Conservation (phyloP, 805 yeast genomes). For the Saturnispora sekii region DNA sequence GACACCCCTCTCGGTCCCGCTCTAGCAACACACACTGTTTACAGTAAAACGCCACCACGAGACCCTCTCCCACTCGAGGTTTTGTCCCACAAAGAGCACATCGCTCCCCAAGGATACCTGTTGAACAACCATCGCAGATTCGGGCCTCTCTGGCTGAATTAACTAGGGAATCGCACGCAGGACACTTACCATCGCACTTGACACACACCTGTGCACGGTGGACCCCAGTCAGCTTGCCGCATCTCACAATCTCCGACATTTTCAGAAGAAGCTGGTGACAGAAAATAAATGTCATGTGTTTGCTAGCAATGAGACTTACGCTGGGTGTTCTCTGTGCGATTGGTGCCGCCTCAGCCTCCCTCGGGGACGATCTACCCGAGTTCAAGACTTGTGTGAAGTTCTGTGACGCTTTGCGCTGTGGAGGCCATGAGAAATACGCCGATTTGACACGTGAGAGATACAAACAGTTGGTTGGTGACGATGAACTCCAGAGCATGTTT, state of each 20-base stretch:
- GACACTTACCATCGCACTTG: conserved; percentile 87
- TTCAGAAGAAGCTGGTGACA: neutral
- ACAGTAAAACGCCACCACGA: conserved; percentile 70
- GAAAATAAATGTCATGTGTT: neutral
- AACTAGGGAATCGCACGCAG: conserved; percentile 79
- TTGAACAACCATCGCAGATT: conserved; percentile 79
- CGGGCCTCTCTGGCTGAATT: conserved; percentile 57
- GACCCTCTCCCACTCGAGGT: conserved; percentile 35
- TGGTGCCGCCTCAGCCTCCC: conserved; percentile 31
- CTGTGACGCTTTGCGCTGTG: conserved; percentile 33
- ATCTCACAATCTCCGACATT: conserved; percentile 30
- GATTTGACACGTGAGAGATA: conserved; percentile 19
- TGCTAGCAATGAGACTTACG: neutral
- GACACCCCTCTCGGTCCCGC: conserved; percentile 87
- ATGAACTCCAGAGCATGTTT: conserved; percentile 31
- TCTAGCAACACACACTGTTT: conserved; percentile 74
- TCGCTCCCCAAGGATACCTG: conserved; percentile 50
- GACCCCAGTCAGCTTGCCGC: conserved; percentile 79
- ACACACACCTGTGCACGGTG: conserved; percentile 63
- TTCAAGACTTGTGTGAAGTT: conserved; percentile 46
- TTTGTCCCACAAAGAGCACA: conserved; percentile 68
- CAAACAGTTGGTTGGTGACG: conserved; percentile 19
- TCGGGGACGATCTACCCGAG: conserved; percentile 52
- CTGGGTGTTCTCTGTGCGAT: neutral
- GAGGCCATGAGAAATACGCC: conserved; percentile 16